Evolutionary conservation across 1,284 basidiomycete species (phyloP).

Genomic region (Sporisorium sorghi): DNA sequence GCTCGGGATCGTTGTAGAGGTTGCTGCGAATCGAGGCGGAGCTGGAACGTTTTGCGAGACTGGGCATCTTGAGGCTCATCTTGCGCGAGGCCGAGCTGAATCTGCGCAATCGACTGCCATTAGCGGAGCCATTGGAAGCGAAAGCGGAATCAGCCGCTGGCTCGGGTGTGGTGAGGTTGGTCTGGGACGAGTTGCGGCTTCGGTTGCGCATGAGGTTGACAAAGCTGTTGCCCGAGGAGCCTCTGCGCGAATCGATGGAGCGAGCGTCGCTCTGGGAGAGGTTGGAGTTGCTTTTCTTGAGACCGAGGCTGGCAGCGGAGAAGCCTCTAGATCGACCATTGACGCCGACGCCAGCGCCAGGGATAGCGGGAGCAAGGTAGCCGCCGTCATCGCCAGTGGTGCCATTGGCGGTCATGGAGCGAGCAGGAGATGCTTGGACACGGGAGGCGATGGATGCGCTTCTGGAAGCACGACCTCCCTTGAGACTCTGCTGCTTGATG

Average conservation of each 20-base stretch:
- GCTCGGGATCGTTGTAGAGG: slow-evolving; percentile 33
- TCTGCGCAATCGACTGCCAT: slow-evolving; percentile 20
- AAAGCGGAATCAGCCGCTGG: slow-evolving; percentile 7
- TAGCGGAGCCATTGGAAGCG: neutral
- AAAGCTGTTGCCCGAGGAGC: slow-evolving; percentile 38
- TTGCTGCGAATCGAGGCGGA: slow-evolving; percentile 28
- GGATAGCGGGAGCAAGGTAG: slow-evolving; percentile 24
- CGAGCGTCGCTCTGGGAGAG: slow-evolving; percentile 45
- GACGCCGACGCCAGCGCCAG: slow-evolving; percentile 4
- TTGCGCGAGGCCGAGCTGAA: slow-evolving; percentile 47
- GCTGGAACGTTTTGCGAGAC: slow-evolving; percentile 15
- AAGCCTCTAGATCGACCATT: slow-evolving; percentile 14
- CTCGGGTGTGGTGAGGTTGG: slow-evolving; percentile 37
- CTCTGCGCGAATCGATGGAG: slow-evolving; percentile 48
- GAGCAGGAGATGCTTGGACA: slow-evolving; percentile 12
- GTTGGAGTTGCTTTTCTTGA: slow-evolving; percentile 52
- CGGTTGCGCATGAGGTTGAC: slow-evolving; percentile 42
- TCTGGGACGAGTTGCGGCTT: slow-evolving; percentile 41
- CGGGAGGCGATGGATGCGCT: slow-evolving; percentile 29
- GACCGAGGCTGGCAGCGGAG: slow-evolving; percentile 29
- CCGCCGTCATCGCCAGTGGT: slow-evolving; percentile 8
- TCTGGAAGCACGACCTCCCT: slow-evolving; percentile 19
- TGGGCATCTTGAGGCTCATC: slow-evolving; percentile 49
- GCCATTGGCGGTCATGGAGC: slow-evolving; percentile 6
- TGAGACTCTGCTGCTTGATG: slow-evolving; percentile 13